Base-by-base conservation (phyloP, 495 filamentous ascomycete genomes). In the Hapsidospora chrysogenum region DNA sequence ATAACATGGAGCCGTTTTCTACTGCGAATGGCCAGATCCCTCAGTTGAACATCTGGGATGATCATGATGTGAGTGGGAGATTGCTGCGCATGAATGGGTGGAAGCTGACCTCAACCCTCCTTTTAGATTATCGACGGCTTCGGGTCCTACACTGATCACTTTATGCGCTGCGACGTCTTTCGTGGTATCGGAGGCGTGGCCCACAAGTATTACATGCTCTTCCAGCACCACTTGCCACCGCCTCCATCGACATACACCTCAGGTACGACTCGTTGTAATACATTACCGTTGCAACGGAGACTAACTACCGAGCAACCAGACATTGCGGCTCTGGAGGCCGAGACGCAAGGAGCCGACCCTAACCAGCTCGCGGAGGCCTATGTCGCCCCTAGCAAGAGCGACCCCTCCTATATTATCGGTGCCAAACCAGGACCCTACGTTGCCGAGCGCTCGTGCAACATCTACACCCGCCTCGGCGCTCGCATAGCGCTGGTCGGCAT, bases 21-120 rank as follows among this genome's bases (percentile, higher is more conserved):
- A 56, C 64, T 10, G 82, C 80, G 23, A 96, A 94, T 45, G 78
- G 72, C 9, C 76, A 80, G 47, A 96, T 96, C 46, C 74, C 87
- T 1, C 84, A 92, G 55, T 53, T 96, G 48, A 94, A 94, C 51
- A 77, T 94, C 28, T 96, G 87, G 85, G 86, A 92, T 52, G 84
- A 92, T 47, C 85, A 92, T 51, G 75, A 78, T 57, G 71, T 64
- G 36, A 48, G 61, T 48, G 22, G n/a, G n/a, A n/a, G n/a, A n/a
- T n/a, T n/a, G n/a, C n/a, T n/a, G n/a, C n/a, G n/a, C n/a, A n/a
- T n/a, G n/a, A n/a, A n/a, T n/a, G n/a, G n/a, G n/a, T n/a, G n/a
- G n/a, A n/a, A n/a, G n/a, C n/a, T n/a, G n/a, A n/a, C n/a, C n/a
- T n/a, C n/a, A n/a, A n/a, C n/a, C n/a, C n/a, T n/a, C 1, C 8